Percentiles rank a stretch among this genome's conserved stretches.
Conservation (phyloP, 371 early-diverging fungal species). For the Mortierella sp. region DNA sequence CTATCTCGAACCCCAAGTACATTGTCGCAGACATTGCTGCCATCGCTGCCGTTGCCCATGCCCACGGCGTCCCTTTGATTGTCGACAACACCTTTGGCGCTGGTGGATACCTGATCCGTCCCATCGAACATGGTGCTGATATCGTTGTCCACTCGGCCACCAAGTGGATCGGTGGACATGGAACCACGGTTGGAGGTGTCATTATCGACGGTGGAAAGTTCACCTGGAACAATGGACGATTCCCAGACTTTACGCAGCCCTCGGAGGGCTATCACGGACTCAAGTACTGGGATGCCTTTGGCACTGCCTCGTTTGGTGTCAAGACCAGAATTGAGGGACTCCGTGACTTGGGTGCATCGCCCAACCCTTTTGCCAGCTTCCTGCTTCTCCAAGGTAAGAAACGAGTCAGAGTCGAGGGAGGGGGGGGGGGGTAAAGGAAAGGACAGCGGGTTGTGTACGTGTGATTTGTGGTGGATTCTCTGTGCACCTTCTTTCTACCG, state of each 20-base stretch:
- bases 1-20: slow-evolving; percentile 89
- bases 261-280: slow-evolving; percentile 87
- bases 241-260: slow-evolving; percentile 89
- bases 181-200: slow-evolving; percentile 88
- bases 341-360: slow-evolving; percentile 86
- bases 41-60: slow-evolving; percentile 82
- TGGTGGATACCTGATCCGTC: slow-evolving; percentile 86
- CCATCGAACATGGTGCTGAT: slow-evolving; percentile 92
- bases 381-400: slow-evolving; percentile 80
- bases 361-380: slow-evolving; percentile 89
- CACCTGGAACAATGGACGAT: slow-evolving; percentile 88
- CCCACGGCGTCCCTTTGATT: slow-evolving; percentile 82
- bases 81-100: slow-evolving; percentile 94
- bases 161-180: slow-evolving; percentile 92
- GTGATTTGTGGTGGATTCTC: background rate
- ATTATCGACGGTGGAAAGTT: slow-evolving; percentile 88
- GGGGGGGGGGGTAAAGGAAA: background rate
- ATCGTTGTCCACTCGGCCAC: slow-evolving; percentile 91
- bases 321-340: slow-evolving; percentile 83
- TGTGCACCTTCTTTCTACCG: no score
- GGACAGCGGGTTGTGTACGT: background rate
- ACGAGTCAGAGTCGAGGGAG: slow-evolving; percentile 13
- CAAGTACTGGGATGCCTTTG: slow-evolving; percentile 87
- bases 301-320: slow-evolving; percentile 75
- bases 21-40: slow-evolving; percentile 85